Percentiles rank a stretch among this genome's conserved stretches.
These are phyloP conservation scores for Lenwebbia sp. DNA, from an alignment of 345 rosid species.

Conservation along the genomic window DNA sequence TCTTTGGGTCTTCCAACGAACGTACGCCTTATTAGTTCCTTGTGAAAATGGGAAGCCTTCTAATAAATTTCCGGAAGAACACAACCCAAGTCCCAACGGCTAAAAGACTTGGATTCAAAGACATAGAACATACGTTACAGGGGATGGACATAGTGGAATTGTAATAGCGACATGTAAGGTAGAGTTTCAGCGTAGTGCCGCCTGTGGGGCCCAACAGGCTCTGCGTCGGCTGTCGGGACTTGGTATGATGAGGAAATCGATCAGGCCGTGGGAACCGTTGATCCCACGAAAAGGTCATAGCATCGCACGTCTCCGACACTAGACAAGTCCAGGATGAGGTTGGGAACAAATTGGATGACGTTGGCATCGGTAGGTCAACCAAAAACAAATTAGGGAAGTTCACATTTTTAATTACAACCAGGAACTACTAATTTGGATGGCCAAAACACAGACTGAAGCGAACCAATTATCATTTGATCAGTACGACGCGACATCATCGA, in stretches of 20 bases:
- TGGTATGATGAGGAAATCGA: background rate
- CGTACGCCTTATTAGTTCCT: background rate
- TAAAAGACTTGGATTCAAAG: slow-evolving; percentile 10
- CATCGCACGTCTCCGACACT: background rate
- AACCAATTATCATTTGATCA: background rate
- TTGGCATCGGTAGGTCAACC: background rate
- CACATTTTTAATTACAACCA: background rate
- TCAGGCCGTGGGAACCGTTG: background rate
- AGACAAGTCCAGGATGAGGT: background rate
- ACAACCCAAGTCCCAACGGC: background rate
- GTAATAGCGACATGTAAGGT: background rate
- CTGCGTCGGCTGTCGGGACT: slow-evolving; percentile 30
- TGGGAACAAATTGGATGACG: background rate
- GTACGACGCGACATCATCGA: background rate
- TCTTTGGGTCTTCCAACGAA: background rate
- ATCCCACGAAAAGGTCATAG: background rate
- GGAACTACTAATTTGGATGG: background rate
- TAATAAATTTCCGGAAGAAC: background rate
- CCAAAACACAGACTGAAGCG: background rate
- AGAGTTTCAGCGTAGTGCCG: background rate
- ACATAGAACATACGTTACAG: background rate
- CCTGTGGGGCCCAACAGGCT: slow-evolving; percentile 17
- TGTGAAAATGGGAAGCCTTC: background rate
- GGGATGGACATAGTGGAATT: background rate
- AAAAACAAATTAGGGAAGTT: background rate